Evolutionary conservation across 805 yeast genomes (phyloP).

Genomic region (Lachancea sp.): DNA sequence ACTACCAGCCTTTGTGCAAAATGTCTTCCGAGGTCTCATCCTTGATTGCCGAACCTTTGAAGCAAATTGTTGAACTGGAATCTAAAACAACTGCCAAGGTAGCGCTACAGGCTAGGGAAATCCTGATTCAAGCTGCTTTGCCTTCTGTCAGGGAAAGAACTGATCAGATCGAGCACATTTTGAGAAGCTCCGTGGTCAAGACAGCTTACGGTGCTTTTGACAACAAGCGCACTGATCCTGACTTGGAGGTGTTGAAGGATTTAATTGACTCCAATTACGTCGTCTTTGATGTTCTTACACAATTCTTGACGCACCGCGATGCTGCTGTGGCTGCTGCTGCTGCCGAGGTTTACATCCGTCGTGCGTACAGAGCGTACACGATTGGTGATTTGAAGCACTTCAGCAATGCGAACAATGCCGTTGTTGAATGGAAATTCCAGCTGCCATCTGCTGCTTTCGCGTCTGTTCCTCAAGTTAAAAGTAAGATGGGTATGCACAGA

Average conservation of each 20-base stretch:
- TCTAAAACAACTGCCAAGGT: conserved; percentile 89
- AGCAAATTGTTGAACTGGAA: conserved; percentile 79
- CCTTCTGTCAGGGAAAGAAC: conserved; percentile 95
- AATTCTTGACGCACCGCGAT: conserved; percentile 77
- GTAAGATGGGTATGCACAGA: conserved; percentile 56
- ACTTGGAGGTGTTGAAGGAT: conserved; percentile 71
- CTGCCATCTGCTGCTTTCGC: conserved; percentile 78
- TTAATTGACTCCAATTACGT: conserved; percentile 94
- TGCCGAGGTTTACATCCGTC: conserved; percentile 90
- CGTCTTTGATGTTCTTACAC: conserved; percentile 92
- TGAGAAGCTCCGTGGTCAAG: conserved; percentile 85
- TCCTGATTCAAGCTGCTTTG: conserved; percentile 90
- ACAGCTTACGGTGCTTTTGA: conserved; percentile 83
- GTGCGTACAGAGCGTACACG: conserved; percentile 95
- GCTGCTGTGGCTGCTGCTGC: conserved; percentile 93
- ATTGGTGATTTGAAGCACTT: conserved; percentile 69
- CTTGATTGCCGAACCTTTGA: conserved; percentile 64
- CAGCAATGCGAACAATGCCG: conserved; percentile 50
- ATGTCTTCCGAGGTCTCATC: conserved; percentile 62
- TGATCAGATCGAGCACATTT: conserved; percentile 93
- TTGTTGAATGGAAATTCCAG: conserved; percentile 83
- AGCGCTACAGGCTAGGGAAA: conserved; percentile 91
- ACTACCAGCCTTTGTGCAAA: conserved; percentile 74
- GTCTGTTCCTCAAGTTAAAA: conserved; percentile 49
- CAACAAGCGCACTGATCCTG: conserved; percentile 72